Base-by-base conservation (phyloP, 1,284 basidiomycete species). In the Tylopilus microsporus region DNA sequence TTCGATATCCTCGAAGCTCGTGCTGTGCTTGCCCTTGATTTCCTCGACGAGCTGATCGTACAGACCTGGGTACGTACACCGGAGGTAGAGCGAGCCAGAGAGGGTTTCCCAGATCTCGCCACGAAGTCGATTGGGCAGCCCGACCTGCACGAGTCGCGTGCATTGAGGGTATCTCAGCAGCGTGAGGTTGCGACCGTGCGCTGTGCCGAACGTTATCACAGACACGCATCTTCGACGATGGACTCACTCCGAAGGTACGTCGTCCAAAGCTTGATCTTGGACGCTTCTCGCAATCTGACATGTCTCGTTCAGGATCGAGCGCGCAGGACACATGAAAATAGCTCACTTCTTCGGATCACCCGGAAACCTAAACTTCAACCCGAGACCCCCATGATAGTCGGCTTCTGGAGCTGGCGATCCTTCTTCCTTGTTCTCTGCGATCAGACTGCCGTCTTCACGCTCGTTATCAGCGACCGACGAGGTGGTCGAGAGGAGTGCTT, bases 51-150 rank as follows among this genome's bases (percentile, higher is more conserved):
- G 80, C 6, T 81, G 79, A n/a, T 86, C 79, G 72, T 98, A 99
- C 63, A 85, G 81, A 19, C 94, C 91, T 2, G 91, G 92, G 64
- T 97, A 89, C 49, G 86, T 81, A 67, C 92, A 94, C 12, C 97
- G 92, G 32, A 97, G 84, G 72, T 87, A 95, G 59, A 98, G 81
- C 1, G 95, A 97, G 1, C 97, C 97, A 9, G 94, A 96, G 34
- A 98, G 83, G 2, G 94, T 90, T 75, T 99, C 97, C 97, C 97
- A 99, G 75, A 99, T 89, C 74, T 99, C 97, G 16, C 97, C 97
- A 43, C 97, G 86, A 12, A 99, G 81, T 25, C 93, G 82, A 68
- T 97, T 98, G 1, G 97, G 97, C 10, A 99, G 80, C 56, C 97
- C 97, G 57, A 99, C 97, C 76, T 98, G 97, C 2, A 99, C 89